Percentiles rank a stretch among this genome's conserved stretches.
These are phyloP conservation scores for Penicillium waksmanii DNA, from an alignment of 495 filamentous ascomycete genomes.

Conservation along the genomic window DNA sequence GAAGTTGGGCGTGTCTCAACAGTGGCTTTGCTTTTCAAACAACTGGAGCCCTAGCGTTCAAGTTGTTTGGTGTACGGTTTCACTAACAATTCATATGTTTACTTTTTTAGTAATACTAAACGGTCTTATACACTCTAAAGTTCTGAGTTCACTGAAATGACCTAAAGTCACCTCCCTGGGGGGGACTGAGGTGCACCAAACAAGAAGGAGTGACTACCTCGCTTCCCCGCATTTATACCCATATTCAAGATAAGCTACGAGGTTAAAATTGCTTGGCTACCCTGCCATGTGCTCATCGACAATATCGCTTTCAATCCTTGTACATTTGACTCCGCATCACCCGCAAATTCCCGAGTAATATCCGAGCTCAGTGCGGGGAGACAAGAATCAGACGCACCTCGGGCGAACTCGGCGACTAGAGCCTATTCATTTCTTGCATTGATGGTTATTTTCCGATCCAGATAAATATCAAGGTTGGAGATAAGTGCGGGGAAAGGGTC, in stretches of 20 bases:
- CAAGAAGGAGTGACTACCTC: not conserved
- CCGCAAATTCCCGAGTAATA: not conserved
- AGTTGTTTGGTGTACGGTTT: too few relatives aligned
- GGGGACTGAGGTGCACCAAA: too few relatives aligned
- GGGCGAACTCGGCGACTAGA: not conserved
- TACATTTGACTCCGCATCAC: not conserved
- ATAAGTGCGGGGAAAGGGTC: not conserved
- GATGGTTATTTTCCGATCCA: not conserved
- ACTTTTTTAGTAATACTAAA: too few relatives aligned
- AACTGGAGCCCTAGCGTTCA: too few relatives aligned
- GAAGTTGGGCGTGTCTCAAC: too few relatives aligned
- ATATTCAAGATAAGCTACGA: not conserved
- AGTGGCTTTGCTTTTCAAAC: too few relatives aligned
- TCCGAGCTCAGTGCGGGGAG: not conserved
- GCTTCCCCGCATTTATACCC: not conserved
- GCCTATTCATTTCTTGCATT: not conserved
- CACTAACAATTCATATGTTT: too few relatives aligned
- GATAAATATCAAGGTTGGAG: not conserved
- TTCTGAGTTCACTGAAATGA: too few relatives aligned
- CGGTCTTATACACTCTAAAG: too few relatives aligned
- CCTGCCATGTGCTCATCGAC: not conserved
- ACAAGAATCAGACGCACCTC: not conserved
- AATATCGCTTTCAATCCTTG: not conserved
- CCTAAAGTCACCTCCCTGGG: too few relatives aligned
- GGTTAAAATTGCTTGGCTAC: conserved; percentile 1